Percentiles rank a stretch among this genome's conserved stretches.
These are phyloP conservation scores for Nepenthes mirabilis DNA, from an alignment of 148 eudicot genomes.

Conservation along the genomic window DNA sequence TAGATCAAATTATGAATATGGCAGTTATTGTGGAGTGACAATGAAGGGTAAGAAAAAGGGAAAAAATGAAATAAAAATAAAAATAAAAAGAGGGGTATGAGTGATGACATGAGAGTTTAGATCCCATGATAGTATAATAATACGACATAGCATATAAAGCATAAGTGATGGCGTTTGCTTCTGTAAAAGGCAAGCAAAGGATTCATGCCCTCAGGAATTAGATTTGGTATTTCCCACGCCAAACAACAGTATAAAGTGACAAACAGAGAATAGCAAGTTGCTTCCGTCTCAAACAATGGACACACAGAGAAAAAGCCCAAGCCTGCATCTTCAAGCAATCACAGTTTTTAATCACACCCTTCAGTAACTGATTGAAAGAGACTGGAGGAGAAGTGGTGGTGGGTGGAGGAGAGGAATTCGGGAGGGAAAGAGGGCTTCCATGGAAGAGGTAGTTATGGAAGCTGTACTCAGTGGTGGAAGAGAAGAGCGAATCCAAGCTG, in stretches of 20 bases:
- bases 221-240: slow-evolving; percentile 16
- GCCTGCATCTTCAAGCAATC: slow-evolving; percentile 31
- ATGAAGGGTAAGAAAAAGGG: slow-evolving; percentile 2
- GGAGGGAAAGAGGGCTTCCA: slow-evolving; percentile 8
- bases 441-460: slow-evolving; percentile 33
- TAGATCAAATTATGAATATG: slow-evolving; percentile 2
- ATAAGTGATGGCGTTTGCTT: slow-evolving; percentile 11
- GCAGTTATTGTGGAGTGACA: slow-evolving; percentile 4
- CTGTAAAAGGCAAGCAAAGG: slow-evolving; percentile 40
- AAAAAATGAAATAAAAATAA: background rate
- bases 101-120: background rate
- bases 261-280: slow-evolving; percentile 38
- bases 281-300: slow-evolving; percentile 48
- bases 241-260: slow-evolving; percentile 7
- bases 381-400: background rate
- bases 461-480: slow-evolving; percentile 29
- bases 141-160: slow-evolving; percentile 1
- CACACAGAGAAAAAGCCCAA: slow-evolving; percentile 8
- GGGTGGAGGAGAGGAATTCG: slow-evolving; percentile 3
- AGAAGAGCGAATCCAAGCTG: slow-evolving; percentile 33
- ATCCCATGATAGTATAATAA: background rate
- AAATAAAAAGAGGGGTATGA: background rate
- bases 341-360: slow-evolving; percentile 3
- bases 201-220: slow-evolving; percentile 8
- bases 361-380: background rate